Percentiles rank a stretch among this genome's conserved stretches.
These are phyloP conservation scores for Chamaenerion angustifolium DNA, from an alignment of 345 rosid genomes.

Conservation along the genomic window DNA sequence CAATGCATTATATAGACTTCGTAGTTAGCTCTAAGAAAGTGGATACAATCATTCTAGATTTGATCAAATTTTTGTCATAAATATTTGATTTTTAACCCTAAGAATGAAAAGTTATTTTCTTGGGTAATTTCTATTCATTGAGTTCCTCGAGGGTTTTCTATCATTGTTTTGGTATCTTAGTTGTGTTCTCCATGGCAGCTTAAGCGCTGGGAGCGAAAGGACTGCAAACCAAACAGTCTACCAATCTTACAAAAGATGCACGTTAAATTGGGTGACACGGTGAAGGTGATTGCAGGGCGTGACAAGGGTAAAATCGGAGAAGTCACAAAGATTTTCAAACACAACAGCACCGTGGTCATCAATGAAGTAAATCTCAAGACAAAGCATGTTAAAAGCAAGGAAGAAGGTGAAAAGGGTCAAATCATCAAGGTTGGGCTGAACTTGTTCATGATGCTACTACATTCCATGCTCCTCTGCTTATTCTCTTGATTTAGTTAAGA, in stretches of 20 bases:
- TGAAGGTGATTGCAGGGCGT: conserved; percentile 66
- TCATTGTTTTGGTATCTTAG: neutral
- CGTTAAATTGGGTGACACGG: conserved; percentile 78
- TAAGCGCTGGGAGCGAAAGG: conserved; percentile 78
- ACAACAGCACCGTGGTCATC: conserved; percentile 65
- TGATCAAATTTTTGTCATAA: too few relatives aligned
- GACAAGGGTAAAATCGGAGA: conserved; percentile 88
- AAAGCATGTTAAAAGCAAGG: conserved; percentile 81
- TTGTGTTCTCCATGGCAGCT: conserved; percentile 27
- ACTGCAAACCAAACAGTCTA: conserved; percentile 89
- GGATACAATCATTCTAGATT: too few relatives aligned
- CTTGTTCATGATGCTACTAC: too few relatives aligned
- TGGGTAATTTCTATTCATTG: neutral
- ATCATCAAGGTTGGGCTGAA: conserved; percentile 47
- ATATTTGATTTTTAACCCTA: too few relatives aligned
- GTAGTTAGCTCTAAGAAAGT: neutral
- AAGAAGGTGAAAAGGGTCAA: conserved; percentile 78
- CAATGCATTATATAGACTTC: neutral
- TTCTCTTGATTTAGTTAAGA: neutral
- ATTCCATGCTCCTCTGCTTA: neutral
- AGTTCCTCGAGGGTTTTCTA: too few relatives aligned
- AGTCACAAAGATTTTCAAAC: conserved; percentile 51
- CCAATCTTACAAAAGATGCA: conserved; percentile 84
- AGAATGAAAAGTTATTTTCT: too few relatives aligned
- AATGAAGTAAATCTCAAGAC: conserved; percentile 81